phyloP scores from a whole-genome alignment of 179 eudicot species.

The Actinidia chinensis region DNA sequence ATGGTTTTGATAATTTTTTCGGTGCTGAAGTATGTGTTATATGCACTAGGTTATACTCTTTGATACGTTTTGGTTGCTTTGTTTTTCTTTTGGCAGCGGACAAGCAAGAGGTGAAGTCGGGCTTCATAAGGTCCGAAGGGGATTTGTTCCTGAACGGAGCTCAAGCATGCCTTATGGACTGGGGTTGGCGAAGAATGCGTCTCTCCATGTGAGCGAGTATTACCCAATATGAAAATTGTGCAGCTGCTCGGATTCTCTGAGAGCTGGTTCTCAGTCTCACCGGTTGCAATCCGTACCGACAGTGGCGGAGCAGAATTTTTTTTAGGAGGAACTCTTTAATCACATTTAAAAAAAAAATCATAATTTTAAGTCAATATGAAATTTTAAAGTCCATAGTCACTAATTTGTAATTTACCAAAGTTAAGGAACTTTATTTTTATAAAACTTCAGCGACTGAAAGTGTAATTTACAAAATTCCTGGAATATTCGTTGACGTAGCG shows the following conservation, averaged over 20 bases:
- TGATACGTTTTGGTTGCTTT: not conserved
- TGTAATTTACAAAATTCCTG: too few species aligned
- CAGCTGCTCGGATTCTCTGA: slow-evolving; percentile 37
- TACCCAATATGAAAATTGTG: slow-evolving; percentile 39
- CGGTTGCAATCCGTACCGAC: slow-evolving; percentile 36
- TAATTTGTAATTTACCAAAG: too few species aligned
- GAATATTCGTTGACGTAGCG: too few species aligned
- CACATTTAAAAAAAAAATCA: too few species aligned
- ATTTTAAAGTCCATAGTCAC: too few species aligned
- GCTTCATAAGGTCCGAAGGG: slow-evolving; percentile 36
- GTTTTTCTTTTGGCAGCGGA: slow-evolving; percentile 33
- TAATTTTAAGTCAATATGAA: too few species aligned
- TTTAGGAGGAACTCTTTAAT: too few species aligned
- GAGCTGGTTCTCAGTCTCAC: slow-evolving; percentile 22
- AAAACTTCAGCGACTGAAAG: too few species aligned
- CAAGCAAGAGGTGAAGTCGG: slow-evolving; percentile 28
- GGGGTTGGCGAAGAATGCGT: slow-evolving; percentile 22
- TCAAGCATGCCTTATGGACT: slow-evolving; percentile 17
- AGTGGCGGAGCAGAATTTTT: slow-evolving; percentile 30
- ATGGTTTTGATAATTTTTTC: too few species aligned
- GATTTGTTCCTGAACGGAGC: slow-evolving; percentile 39
- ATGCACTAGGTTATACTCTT: not conserved
- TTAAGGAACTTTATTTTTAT: too few species aligned
- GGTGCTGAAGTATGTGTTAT: too few species aligned
- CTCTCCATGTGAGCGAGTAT: slow-evolving; percentile 37